These are phyloP conservation scores for Nepenthes mirabilis DNA, from an alignment of 148 eudicot genomes.

Conservation along the genomic window DNA sequence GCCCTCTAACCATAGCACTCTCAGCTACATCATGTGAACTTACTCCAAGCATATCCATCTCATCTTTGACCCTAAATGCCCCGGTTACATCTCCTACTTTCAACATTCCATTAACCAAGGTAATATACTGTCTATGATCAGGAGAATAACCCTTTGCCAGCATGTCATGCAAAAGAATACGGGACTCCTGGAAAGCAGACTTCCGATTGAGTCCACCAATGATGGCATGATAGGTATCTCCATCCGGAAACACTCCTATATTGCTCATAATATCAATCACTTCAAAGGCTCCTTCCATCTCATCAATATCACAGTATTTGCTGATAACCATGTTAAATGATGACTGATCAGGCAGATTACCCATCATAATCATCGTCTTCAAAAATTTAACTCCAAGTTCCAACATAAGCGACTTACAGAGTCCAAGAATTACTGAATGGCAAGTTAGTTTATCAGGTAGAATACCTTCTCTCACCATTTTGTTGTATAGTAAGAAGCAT, in stretches of 20 bases:
- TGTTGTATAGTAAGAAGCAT: constrained; percentile 36
- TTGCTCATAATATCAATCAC: constrained; percentile 39
- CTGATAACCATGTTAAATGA: constrained; percentile 53
- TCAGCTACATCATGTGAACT: constrained; percentile 35
- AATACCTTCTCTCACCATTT: constrained; percentile 31
- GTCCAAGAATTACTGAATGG: constrained; percentile 52
- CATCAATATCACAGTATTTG: constrained; percentile 37
- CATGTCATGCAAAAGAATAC: constrained; percentile 45
- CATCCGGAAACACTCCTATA: constrained; percentile 31
- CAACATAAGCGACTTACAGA: constrained; percentile 39
- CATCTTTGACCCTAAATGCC: constrained; percentile 58
- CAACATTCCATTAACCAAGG: constrained; percentile 51
- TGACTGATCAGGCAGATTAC: constrained; percentile 34
- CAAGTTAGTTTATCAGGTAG: constrained; percentile 56
- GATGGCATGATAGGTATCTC: constrained; percentile 43
- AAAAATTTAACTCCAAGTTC: constrained; percentile 60
- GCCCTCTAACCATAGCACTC: constrained; percentile 73
- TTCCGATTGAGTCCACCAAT: constrained; percentile 38
- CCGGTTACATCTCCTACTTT: constrained; percentile 46
- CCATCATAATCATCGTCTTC: constrained; percentile 42
- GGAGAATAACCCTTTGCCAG: constrained; percentile 44
- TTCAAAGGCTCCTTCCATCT: constrained; percentile 48
- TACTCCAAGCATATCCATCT: constrained; percentile 45
- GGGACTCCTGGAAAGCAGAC: constrained; percentile 30
- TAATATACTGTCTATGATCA: constrained; percentile 33